Percentiles rank a stretch among this genome's conserved stretches.
phyloP scores from a whole-genome alignment of 2,329 filamentous ascomycete genomes.

The Penicillium nordicum region DNA sequence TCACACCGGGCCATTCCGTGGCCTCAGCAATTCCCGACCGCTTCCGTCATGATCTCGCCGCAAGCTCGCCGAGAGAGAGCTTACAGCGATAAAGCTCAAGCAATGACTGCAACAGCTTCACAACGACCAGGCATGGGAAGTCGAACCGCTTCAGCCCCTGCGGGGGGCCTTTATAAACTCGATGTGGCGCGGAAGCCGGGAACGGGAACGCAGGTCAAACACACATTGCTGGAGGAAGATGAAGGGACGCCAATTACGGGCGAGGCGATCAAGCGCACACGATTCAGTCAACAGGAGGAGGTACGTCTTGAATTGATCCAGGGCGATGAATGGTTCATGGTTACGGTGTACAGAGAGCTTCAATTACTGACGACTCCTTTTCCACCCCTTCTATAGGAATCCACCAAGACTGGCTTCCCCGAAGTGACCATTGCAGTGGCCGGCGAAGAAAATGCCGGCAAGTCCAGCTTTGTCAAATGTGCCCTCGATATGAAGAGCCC shows the following conservation, averaged over 20 bases:
- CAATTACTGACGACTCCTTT: constrained; percentile 12
- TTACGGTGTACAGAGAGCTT: neutral
- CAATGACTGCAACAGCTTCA: constrained; percentile 19
- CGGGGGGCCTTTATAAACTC: constrained; percentile 29
- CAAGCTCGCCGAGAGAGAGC: constrained; percentile 30
- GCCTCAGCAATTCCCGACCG: constrained; percentile 8
- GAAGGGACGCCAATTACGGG: constrained; percentile 18
- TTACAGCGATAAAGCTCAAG: constrained; percentile 32
- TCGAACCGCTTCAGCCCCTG: constrained; percentile 37
- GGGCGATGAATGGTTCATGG: neutral
- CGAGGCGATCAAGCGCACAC: constrained; percentile 14
- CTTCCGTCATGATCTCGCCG: constrained; percentile 28
- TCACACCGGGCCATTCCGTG: constrained; percentile 14
- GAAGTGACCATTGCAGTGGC: constrained; percentile 59
- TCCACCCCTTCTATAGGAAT: constrained; percentile 14
- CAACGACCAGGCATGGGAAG: constrained; percentile 32
- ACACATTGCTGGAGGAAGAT: constrained; percentile 32
- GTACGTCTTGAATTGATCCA: constrained; percentile 17
- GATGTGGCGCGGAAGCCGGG: constrained; percentile 23
- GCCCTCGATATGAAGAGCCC: constrained; percentile 53
- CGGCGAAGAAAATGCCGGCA: constrained; percentile 54
- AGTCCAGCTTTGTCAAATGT: constrained; percentile 58
- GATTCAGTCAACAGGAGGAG: constrained; percentile 21
- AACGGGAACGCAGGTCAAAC: constrained; percentile 17
- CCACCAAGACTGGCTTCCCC: constrained; percentile 38